These are phyloP conservation scores for Pichia sp. DNA, from an alignment of 1,139 yeast genomes.

Conservation along the genomic window DNA sequence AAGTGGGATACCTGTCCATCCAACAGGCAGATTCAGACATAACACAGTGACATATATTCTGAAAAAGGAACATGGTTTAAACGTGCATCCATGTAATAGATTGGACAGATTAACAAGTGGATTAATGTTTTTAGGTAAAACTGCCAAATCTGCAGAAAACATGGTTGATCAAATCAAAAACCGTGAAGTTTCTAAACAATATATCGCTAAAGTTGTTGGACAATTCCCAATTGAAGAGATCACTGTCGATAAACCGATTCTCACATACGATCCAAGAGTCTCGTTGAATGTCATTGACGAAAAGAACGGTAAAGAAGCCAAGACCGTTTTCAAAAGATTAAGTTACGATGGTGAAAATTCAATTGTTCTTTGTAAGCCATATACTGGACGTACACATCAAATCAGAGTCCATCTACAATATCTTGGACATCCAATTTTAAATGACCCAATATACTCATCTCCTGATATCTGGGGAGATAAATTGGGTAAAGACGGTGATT, in stretches of 20 bases:
- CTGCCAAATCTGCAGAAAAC: constrained; percentile 73
- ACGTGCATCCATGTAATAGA: constrained; percentile 88
- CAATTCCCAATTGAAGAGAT: constrained; percentile 63
- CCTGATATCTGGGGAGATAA: constrained; percentile 68
- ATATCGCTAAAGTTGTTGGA: constrained; percentile 86
- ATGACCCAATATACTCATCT: constrained; percentile 85
- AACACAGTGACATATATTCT: constrained; percentile 85
- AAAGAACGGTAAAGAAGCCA: constrained; percentile 65
- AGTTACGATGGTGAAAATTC: constrained; percentile 63
- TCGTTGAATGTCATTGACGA: constrained; percentile 71
- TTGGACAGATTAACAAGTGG: constrained; percentile 93
- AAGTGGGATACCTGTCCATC: constrained; percentile 94
- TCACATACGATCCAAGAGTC: constrained; percentile 73
- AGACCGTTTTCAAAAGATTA: constrained; percentile 51
- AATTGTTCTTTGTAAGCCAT: constrained; percentile 79
- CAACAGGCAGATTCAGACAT: constrained; percentile 88
- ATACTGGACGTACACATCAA: constrained; percentile 94
- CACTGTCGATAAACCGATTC: constrained; percentile 64
- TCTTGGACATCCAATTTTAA: constrained; percentile 88
- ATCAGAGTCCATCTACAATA: constrained; percentile 89
- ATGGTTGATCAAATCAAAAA: constrained; percentile 75
- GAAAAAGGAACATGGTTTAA: constrained; percentile 60
- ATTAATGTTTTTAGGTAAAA: constrained; percentile 87
- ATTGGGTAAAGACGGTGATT: constrained; percentile 54
- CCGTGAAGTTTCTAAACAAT: constrained; percentile 75